Conservation (phyloP, 768 basidiomycete species). For the Boletus barrowsii region DNA sequence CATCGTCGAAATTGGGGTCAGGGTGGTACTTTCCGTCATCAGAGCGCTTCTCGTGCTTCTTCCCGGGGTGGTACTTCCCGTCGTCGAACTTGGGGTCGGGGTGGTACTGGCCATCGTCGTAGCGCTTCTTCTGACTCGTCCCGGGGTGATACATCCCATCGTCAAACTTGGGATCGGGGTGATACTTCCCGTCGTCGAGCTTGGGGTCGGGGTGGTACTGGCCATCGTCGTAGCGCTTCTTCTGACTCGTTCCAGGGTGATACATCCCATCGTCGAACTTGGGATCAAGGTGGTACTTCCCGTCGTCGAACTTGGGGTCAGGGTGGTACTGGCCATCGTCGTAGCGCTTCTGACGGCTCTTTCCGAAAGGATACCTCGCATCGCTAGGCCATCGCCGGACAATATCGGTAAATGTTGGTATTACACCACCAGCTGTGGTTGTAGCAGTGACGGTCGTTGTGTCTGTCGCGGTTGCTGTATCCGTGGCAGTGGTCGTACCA, state of each 20-base stretch:
- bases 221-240: neutral
- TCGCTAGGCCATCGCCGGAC: neutral
- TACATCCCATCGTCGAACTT: neutral
- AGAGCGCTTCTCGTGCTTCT: neutral
- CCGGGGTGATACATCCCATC: neutral
- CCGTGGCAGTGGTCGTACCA: neutral
- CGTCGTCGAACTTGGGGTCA: neutral
- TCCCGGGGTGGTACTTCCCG: conserved; percentile 3
- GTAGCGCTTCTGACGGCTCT: conserved; percentile 3
- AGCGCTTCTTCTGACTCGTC: neutral
- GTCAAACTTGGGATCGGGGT: conserved; percentile 2
- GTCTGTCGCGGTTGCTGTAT: neutral
- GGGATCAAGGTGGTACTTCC: neutral
- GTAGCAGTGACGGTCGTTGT: neutral
- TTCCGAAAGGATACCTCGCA: neutral
- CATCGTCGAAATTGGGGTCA: neutral
- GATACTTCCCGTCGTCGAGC: neutral
- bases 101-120: neutral
- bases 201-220: neutral
- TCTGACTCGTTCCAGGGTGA: neutral
- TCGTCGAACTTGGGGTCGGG: conserved; percentile 1
- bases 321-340: conserved; percentile 8
- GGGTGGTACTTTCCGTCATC: neutral
- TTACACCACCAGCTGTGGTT: neutral
- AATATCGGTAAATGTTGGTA: neutral